A percentile compares a stretch with the other conserved stretches of the same genome.
Conservation (phyloP, 805 yeast genomes). For the Saturnispora gosingensis region DNA sequence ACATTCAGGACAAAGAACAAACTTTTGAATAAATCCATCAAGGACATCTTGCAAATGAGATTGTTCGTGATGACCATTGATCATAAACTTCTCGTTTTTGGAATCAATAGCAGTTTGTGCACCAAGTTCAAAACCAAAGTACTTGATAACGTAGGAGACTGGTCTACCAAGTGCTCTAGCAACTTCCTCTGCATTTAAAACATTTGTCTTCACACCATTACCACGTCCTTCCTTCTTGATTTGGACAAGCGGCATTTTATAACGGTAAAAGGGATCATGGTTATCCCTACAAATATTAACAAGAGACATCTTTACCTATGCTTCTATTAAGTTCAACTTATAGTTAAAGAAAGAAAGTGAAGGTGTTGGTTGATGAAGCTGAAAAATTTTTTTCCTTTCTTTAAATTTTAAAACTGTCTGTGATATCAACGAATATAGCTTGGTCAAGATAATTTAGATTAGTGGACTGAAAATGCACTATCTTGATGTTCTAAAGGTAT, state of each 20-base stretch:
- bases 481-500: background rate
- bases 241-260: slow-evolving; percentile 97
- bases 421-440: background rate
- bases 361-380: background rate
- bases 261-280: slow-evolving; percentile 97
- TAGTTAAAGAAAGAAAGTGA: background rate
- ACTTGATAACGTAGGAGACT: slow-evolving; percentile 82
- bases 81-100: slow-evolving; percentile 75
- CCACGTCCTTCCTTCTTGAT: slow-evolving; percentile 98
- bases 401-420: background rate
- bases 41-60: slow-evolving; percentile 84
- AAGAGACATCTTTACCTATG: slow-evolving; percentile 48
- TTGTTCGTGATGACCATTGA: slow-evolving; percentile 91
- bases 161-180: slow-evolving; percentile 94
- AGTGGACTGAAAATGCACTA: background rate
- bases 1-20: slow-evolving; percentile 89
- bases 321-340: background rate
- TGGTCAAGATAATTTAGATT: background rate
- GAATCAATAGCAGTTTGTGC: slow-evolving; percentile 86
- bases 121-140: slow-evolving; percentile 93
- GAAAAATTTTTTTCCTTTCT: background rate
- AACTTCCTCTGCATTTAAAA: slow-evolving; percentile 83
- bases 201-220: slow-evolving; percentile 96
- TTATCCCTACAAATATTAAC: slow-evolving; percentile 95
- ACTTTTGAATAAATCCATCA: slow-evolving; percentile 89